Evolutionary conservation across 2,329 filamentous ascomycete genomes (phyloP).

Genomic region (Elsinoe batatas): DNA sequence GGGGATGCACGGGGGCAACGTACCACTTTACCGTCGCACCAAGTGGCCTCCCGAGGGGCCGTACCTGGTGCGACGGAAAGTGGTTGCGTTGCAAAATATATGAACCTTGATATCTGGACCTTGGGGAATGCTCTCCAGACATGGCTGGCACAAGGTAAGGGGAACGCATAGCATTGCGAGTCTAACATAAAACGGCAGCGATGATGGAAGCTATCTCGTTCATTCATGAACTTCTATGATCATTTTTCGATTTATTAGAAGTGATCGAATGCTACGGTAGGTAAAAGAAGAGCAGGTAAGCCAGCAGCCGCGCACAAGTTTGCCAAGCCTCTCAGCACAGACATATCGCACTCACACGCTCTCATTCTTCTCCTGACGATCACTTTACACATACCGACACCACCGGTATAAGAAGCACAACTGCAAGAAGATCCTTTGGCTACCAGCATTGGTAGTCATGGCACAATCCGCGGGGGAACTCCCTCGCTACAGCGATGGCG

Average conservation of each 20-base stretch:
- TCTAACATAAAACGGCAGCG: too few species aligned
- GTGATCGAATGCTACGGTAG: too few species aligned
- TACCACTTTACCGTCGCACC: neutral
- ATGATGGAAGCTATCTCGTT: too few species aligned
- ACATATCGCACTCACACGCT: neutral
- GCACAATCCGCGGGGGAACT: neutral
- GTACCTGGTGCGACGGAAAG: neutral
- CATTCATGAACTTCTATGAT: too few species aligned
- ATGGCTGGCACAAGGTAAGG: too few species aligned
- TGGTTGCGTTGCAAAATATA: neutral
- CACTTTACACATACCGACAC: neutral
- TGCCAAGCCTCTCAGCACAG: neutral
- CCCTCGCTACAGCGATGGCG: constrained; percentile 3
- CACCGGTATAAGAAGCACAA: neutral
- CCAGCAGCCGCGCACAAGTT: neutral
- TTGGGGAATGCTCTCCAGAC: too few species aligned
- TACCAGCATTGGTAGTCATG: neutral
- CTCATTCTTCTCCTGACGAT: neutral
- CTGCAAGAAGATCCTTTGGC: neutral
- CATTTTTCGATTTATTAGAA: too few species aligned
- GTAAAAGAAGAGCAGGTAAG: too few species aligned
- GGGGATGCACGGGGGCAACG: neutral
- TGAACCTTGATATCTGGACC: neutral
- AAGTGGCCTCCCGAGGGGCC: neutral
- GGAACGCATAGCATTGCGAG: too few species aligned